Conservation (phyloP, 1,284 basidiomycete species). For the Anthracocystis panici-leucophaei region DNA sequence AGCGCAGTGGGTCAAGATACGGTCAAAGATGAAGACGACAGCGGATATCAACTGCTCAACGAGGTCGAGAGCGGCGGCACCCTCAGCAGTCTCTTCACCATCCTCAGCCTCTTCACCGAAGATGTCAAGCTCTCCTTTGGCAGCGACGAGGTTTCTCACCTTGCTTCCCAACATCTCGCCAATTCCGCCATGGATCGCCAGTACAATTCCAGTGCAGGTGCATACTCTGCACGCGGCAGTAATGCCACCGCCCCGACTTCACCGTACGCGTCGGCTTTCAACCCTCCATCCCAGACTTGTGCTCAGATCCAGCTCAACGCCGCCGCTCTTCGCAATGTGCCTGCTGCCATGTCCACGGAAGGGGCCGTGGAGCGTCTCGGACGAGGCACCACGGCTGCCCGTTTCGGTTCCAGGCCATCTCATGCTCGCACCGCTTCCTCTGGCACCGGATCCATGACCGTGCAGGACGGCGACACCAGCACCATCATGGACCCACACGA, state of each 20-base stretch:
- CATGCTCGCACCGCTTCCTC: conserved; percentile 40
- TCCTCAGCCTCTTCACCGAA: conserved; percentile 94
- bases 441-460: conserved; percentile 31
- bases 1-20: conserved; percentile 20
- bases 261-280: conserved; percentile 46
- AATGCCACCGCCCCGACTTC: conserved; percentile 34
- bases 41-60: conserved; percentile 67
- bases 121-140: conserved; percentile 84
- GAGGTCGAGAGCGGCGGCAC: conserved; percentile 74
- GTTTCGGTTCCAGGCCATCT: conserved; percentile 5
- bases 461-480: conserved; percentile 48
- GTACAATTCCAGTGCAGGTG: conserved; percentile 6
- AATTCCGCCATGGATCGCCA: conserved; percentile 27
- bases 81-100: conserved; percentile 93
- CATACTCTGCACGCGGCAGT: conserved; percentile 1
- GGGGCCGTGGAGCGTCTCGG: conserved; percentile 50
- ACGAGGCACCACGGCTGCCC: conserved; percentile 3
- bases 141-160: conserved; percentile 37
- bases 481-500: conserved; percentile 43
- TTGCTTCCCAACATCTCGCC: conserved; percentile 11
- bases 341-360: conserved; percentile 48
- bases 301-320: conserved; percentile 59
- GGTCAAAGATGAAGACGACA: conserved; percentile 58
- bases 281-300: conserved; percentile 37
- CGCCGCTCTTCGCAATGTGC: conserved; percentile 55